A percentile compares a stretch with the other conserved stretches of the same genome.
Evolutionary conservation across 2,329 filamentous ascomycete genomes (phyloP).

Genomic region (Stylonectria norvegica): DNA sequence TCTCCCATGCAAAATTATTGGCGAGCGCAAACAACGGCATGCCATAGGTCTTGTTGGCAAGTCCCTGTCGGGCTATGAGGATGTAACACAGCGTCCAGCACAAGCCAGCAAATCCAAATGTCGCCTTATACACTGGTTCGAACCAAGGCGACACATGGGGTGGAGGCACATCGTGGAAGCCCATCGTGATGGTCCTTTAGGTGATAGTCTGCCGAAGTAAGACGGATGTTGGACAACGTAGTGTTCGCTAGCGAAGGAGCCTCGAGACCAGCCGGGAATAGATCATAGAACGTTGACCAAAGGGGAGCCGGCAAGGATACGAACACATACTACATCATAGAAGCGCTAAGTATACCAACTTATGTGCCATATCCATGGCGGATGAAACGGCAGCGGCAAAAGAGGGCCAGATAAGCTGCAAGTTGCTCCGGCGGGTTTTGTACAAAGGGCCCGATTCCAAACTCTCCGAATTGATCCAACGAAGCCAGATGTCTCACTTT

Average conservation of each 20-base stretch:
- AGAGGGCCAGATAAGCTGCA: no score
- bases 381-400: no score
- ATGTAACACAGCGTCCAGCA: slow-evolving; percentile 9
- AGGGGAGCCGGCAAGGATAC: no score
- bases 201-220: background rate
- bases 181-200: slow-evolving; percentile 4
- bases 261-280: no score
- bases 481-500: no score
- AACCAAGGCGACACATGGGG: slow-evolving; percentile 6
- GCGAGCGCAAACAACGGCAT: slow-evolving; percentile 9
- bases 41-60: slow-evolving; percentile 8
- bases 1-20: slow-evolving; percentile 10
- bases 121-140: slow-evolving; percentile 8
- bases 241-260: background rate
- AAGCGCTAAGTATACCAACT: no score
- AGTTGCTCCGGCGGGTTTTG: no score
- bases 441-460: no score
- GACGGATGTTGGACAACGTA: background rate
- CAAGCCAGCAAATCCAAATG: slow-evolving; percentile 6
- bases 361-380: no score
- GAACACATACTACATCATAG: no score
- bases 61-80: slow-evolving; percentile 5
- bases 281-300: no score
- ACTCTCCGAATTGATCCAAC: no score
- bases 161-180: slow-evolving; percentile 9